Base-by-base conservation (phyloP, 495 filamentous ascomycete species). In the Aspergillus sclerotiicarbonarius region DNA sequence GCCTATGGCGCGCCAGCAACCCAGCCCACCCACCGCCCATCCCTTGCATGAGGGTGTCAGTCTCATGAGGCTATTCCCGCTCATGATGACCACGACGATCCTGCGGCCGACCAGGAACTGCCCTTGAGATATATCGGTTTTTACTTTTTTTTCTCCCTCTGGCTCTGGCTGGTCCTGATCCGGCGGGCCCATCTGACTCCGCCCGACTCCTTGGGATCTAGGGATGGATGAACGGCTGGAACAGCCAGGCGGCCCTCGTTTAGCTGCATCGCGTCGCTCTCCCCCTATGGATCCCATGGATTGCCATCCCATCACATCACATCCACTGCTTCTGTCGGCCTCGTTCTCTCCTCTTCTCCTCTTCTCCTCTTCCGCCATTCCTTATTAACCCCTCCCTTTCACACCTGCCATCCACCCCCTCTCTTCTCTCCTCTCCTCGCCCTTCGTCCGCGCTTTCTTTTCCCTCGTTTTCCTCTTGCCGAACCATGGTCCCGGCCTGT, bases 11-110 rank as follows among this genome's bases (percentile, higher is more conserved):
- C 47, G n/a, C 31, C 47, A 31, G 25, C 25, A 25, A 16, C 31
- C 47, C 13, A 31, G 47, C 31, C 44, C 44, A 46, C 25, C 25
- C 44, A 9, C 1, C 3, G 16, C 12, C 18, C 47, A 50, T 61
- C 62, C 62, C 62, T 65, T 65, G 56, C 62, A 61, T 64, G 41
- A 19, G 18, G 50, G 62, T 61, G 62, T 61, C 53, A 59, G 59
- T 45, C 51, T 57, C 56, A 61, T 65, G 58, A 63, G 61, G 61
- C 53, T 63, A 59, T 63, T 56, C 46, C 43, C 46, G 60, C 51
- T 37, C 46, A 62, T 58, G 55, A 61, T 51, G 48, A 44, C 44
- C 54, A 57, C 51, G 55, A 54, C 46, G 55, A 58, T 52, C 60
- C 55, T 62, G 60, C 51, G 57, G 55, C 43, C 53, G 55, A 58